Conservation (phyloP, 1,284 basidiomycete species). For the Cutaneotrichosporon cavernicola region DNA sequence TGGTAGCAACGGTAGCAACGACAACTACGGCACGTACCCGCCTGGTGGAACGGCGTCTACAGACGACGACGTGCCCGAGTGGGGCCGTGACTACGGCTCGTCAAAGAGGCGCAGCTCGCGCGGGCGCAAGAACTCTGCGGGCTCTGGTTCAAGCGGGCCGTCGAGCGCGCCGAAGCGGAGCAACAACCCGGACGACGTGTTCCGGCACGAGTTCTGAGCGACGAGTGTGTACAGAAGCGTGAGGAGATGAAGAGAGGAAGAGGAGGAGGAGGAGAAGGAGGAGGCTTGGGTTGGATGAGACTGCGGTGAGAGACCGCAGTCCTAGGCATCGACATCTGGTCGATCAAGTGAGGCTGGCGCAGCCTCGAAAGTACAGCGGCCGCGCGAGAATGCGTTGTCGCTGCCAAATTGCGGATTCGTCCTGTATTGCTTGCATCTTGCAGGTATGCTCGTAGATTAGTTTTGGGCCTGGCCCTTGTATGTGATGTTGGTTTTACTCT, state of each 20-base stretch:
- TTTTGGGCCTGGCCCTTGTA: not conserved
- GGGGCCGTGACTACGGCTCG: conserved; percentile 53
- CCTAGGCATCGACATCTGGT: not conserved
- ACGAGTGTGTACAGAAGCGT: not conserved
- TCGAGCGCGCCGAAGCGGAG: conserved; percentile 9
- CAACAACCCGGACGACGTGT: conserved; percentile 33
- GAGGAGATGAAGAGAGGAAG: not conserved
- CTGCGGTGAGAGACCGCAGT: not conserved
- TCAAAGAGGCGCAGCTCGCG: conserved; percentile 33
- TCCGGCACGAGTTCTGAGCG: conserved; percentile 43
- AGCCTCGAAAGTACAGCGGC: not conserved
- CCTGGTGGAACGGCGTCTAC: conserved; percentile 32
- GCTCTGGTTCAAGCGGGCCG: not conserved
- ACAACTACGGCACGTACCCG: conserved; percentile 34
- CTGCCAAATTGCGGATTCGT: not conserved
- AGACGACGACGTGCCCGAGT: conserved; percentile 54
- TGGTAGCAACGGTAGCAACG: conserved; percentile 27
- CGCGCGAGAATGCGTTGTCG: not conserved
- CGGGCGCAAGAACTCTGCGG: conserved; percentile 13
- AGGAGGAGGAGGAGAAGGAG: not conserved
- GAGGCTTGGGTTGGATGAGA: not conserved
- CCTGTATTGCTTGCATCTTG: conserved; percentile 1
- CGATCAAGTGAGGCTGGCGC: not conserved
- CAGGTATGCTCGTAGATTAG: not conserved
- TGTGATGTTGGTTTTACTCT: not conserved